Conservation (phyloP, 805 yeast species). For the Starmerella apis region DNA sequence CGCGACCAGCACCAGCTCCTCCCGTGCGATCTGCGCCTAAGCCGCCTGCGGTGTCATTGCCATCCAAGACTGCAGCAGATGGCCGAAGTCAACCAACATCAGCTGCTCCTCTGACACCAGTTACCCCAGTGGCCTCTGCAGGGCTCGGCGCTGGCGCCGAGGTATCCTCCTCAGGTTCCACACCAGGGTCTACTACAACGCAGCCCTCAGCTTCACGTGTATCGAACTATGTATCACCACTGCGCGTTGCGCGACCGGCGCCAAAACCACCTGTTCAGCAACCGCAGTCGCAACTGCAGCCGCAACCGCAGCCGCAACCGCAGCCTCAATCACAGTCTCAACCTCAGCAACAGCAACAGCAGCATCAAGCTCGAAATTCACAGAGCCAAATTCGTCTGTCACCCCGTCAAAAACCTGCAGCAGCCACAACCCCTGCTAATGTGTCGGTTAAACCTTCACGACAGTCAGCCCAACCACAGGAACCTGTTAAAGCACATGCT, state of each 20-base stretch:
- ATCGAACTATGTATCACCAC: constrained; percentile 2
- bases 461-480: background rate
- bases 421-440: background rate
- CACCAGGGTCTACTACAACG: background rate
- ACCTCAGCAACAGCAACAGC: background rate
- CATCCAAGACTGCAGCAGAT: background rate
- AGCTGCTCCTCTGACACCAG: background rate
- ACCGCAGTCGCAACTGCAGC: background rate
- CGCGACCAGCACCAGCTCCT: constrained; percentile 22
- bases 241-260: constrained; percentile 12
- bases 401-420: background rate
- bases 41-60: constrained; percentile 13
- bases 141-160: constrained; percentile 5
- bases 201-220: background rate
- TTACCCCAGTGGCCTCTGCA: background rate
- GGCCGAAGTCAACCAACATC: background rate
- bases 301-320: background rate
- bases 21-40: constrained; percentile 22
- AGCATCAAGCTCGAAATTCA: background rate
- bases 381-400: background rate
- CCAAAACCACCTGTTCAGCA: constrained; percentile 6
- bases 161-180: background rate
- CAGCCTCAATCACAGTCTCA: background rate
- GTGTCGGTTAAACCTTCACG: background rate
- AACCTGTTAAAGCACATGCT: background rate